Base-by-base conservation (phyloP, 495 filamentous ascomycete species). In the Lophium mytilinum region DNA sequence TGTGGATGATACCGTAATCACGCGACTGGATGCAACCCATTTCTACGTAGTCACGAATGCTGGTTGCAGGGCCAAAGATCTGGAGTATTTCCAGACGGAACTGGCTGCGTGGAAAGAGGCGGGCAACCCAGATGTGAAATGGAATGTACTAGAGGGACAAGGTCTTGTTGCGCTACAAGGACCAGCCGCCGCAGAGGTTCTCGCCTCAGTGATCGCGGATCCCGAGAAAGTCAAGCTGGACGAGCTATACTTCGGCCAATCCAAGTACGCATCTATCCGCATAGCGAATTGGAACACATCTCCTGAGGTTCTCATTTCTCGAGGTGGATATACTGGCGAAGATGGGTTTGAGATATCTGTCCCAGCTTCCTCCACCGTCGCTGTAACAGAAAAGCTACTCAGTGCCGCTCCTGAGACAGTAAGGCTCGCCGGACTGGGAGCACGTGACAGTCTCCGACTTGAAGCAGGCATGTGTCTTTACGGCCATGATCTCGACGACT, bases 381-480 rank as follows among this genome's bases (percentile, higher is more conserved):
- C 72, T 11, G 74, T 85, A 46, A 74, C 78, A 14, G 75, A 87
- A 66, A 73, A 82, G 37, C 76, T 98, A 37, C 79, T 98, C 12
- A 60, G 77, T 14, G 73, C 76, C 54, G 80, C 79, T 9, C 74
- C 75, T 15, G 83, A 87, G 43, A 76, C 76, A 55, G 71, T 95
- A 14, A 85, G 84, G 56, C 74, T 96, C 8, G 89, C 91, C 19
- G 93, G 93, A 11, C 78, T 98, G 0, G 93, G 90, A 4, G 90
- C 93, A 5, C 80, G 93, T 55, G 94, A 98, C 71, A 93, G 85
- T 62, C 80, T 98, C 57, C 83, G 93, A 15, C 82, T 98, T 9
- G 93, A 98, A 72, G 93, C 94, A 0, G 93, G 93, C 49, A 92
- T 98, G 91, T 97, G 90, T 72, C 81, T 97, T 21, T 97, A 97